Evolutionary conservation across 352 stramenopile genomes (phyloP).

Genomic region (Globisporangium nodosum): DNA sequence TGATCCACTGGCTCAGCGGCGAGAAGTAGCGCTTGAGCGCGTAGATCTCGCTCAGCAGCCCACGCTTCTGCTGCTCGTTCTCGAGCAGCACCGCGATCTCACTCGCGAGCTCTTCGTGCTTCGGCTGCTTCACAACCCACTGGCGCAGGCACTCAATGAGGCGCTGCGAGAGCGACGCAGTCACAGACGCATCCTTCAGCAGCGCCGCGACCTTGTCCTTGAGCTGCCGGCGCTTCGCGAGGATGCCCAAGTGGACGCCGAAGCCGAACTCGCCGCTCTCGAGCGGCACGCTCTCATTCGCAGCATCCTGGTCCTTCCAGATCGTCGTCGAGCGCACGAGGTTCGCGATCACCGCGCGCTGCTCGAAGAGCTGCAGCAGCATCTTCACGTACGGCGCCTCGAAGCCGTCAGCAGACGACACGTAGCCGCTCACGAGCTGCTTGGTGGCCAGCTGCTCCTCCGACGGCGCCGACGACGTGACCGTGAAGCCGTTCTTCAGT

Average conservation of each 20-base stretch:
- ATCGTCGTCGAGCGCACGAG: slow-evolving; percentile 60
- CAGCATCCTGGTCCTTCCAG: slow-evolving; percentile 50
- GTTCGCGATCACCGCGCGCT: slow-evolving; percentile 65
- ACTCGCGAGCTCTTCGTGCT: slow-evolving; percentile 51
- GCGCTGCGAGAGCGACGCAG: slow-evolving; percentile 30
- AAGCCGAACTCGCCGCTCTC: slow-evolving; percentile 76
- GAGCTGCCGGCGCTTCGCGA: slow-evolving; percentile 64
- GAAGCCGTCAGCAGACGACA: slow-evolving; percentile 54
- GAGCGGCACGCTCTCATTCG: slow-evolving; percentile 29
- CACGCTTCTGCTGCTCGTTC: slow-evolving; percentile 43
- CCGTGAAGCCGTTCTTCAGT: slow-evolving; percentile 66
- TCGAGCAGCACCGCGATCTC: slow-evolving; percentile 65
- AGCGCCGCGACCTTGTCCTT: slow-evolving; percentile 55
- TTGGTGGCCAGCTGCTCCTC: slow-evolving; percentile 20
- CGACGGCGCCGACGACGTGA: slow-evolving; percentile 25
- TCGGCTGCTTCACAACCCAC: slow-evolving; percentile 46
- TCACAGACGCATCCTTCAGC: slow-evolving; percentile 21
- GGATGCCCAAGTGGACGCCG: slow-evolving; percentile 57
- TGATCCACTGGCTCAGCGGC: slow-evolving; percentile 76
- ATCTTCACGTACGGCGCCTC: slow-evolving; percentile 78
- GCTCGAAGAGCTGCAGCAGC: slow-evolving; percentile 69
- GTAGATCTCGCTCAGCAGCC: slow-evolving; percentile 42
- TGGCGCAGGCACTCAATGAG: slow-evolving; percentile 39
- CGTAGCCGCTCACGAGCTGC: slow-evolving; percentile 46
- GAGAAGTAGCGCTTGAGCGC: slow-evolving; percentile 51